These are phyloP conservation scores for Diospyros lotus DNA, from an alignment of 148 eudicot species.

Conservation along the genomic window DNA sequence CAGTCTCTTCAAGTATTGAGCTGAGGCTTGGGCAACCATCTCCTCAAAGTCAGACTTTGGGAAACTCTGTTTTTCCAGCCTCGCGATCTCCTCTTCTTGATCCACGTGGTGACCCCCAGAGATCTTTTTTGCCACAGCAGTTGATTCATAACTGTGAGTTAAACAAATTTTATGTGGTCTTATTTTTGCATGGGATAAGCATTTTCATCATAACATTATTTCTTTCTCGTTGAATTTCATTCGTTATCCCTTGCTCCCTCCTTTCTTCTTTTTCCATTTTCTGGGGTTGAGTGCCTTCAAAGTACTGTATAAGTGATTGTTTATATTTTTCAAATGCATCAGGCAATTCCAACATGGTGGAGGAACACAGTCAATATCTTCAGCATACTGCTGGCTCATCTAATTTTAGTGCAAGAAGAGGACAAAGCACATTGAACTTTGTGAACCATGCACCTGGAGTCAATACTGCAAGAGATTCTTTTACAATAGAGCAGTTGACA, in stretches of 20 bases:
- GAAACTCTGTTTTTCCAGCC: conserved; percentile 23
- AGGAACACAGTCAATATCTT: conserved; percentile 16
- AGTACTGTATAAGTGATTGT: conserved; percentile 6
- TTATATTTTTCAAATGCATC: conserved; percentile 25
- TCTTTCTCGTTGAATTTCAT: background rate
- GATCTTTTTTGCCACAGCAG: conserved; percentile 28
- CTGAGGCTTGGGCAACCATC: conserved; percentile 73
- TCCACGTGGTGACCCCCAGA: conserved; percentile 18
- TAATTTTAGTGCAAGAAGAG: conserved; percentile 23
- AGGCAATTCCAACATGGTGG: conserved; percentile 23
- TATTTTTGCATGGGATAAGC: background rate
- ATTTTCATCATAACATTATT: background rate
- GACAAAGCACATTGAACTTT: conserved; percentile 19
- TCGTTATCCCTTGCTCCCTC: background rate
- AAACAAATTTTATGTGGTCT: background rate
- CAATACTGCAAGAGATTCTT: conserved; percentile 19
- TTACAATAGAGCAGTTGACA: conserved; percentile 19
- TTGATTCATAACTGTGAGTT: conserved; percentile 39
- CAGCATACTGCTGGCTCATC: conserved; percentile 22
- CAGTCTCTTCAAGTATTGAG: conserved; percentile 43
- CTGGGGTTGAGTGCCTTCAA: conserved; percentile 3
- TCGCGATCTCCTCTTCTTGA: conserved; percentile 19
- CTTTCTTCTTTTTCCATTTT: background rate
- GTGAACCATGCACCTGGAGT: conserved; percentile 18
- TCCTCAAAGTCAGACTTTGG: conserved; percentile 35